These are phyloP conservation scores for Blastocystis sp. DNA, from an alignment of 352 stramenopile species.

Conservation along the genomic window DNA sequence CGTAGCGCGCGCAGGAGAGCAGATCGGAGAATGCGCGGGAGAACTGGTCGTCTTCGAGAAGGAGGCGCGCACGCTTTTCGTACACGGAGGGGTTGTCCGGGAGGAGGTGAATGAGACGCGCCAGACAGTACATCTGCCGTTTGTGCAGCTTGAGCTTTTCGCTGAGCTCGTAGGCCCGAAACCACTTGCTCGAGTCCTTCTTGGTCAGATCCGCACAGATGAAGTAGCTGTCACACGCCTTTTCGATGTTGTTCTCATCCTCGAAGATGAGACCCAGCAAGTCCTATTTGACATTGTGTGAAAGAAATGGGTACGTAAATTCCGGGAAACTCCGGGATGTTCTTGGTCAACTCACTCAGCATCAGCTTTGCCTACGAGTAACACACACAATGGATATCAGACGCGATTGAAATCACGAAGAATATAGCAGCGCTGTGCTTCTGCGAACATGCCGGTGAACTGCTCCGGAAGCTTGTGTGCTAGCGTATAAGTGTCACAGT, in stretches of 20 bases:
- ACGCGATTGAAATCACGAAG: slow-evolving; percentile 36
- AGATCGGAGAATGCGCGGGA: slow-evolving; percentile 12
- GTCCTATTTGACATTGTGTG: not conserved
- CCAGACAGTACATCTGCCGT: slow-evolving; percentile 47
- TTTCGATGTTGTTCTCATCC: slow-evolving; percentile 37
- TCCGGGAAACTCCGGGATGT: slow-evolving; percentile 39
- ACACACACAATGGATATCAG: not conserved
- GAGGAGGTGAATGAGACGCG: slow-evolving; percentile 33
- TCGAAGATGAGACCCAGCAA: slow-evolving; percentile 56
- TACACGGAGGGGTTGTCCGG: not conserved
- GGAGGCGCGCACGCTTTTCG: slow-evolving; percentile 39
- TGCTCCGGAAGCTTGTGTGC: slow-evolving; percentile 37
- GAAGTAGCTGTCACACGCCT: slow-evolving; percentile 54
- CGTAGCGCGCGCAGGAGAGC: not conserved
- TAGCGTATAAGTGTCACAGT: not conserved
- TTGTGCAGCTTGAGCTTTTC: slow-evolving; percentile 54
- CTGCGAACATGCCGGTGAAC: slow-evolving; percentile 26
- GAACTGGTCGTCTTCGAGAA: slow-evolving; percentile 29
- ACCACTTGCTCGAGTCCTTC: slow-evolving; percentile 33
- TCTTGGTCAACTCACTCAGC: slow-evolving; percentile 62
- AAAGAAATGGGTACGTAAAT: slow-evolving; percentile 23
- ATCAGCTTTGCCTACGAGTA: slow-evolving; percentile 40
- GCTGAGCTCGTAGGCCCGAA: slow-evolving; percentile 43
- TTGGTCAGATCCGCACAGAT: slow-evolving; percentile 53
- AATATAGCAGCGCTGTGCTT: slow-evolving; percentile 54